These are phyloP conservation scores for Spergularia azorica DNA, from an alignment of 179 eudicot genomes.

Conservation along the genomic window DNA sequence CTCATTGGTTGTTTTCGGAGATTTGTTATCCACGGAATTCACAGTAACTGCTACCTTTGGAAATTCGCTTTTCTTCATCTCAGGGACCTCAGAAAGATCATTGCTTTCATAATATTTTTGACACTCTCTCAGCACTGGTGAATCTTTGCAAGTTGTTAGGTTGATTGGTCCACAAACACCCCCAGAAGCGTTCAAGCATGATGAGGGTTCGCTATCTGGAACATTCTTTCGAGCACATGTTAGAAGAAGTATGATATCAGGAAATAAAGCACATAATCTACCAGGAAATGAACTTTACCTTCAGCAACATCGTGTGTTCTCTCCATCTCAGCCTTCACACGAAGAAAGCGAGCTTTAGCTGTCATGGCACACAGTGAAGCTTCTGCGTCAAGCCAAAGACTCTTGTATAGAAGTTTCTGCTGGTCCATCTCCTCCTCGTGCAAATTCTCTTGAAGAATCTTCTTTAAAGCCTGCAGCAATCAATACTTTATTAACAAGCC, in stretches of 20 bases:
- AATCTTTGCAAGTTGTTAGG: constrained; percentile 25
- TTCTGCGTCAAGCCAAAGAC: constrained; percentile 97
- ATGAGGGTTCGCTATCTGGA: constrained; percentile 28
- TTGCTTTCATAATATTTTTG: constrained; percentile 23
- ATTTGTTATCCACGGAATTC: constrained; percentile 4
- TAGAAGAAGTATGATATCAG: constrained; percentile 8
- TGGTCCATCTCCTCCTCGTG: constrained; percentile 49
- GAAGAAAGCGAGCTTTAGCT: constrained; percentile 70
- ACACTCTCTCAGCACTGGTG: constrained; percentile 21
- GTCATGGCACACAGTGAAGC: constrained; percentile 76
- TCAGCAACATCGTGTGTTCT: constrained; percentile 26
- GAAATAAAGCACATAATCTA: neutral
- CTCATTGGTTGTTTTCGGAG: neutral
- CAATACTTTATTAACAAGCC: neutral
- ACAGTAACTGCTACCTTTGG: constrained; percentile 3
- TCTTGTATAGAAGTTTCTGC: constrained; percentile 58
- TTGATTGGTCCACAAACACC: constrained; percentile 15
- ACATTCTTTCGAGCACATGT: constrained; percentile 30
- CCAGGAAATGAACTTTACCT: constrained; percentile 37
- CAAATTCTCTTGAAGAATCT: constrained; percentile 57
- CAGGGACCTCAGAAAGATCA: constrained; percentile 12
- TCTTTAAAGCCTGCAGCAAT: constrained; percentile 63
- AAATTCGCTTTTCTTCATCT: neutral
- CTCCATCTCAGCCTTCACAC: constrained; percentile 65
- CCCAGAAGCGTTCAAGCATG: constrained; percentile 28